These are phyloP conservation scores for Ogataea corticis DNA, from an alignment of 805 yeast genomes.

Conservation along the genomic window DNA sequence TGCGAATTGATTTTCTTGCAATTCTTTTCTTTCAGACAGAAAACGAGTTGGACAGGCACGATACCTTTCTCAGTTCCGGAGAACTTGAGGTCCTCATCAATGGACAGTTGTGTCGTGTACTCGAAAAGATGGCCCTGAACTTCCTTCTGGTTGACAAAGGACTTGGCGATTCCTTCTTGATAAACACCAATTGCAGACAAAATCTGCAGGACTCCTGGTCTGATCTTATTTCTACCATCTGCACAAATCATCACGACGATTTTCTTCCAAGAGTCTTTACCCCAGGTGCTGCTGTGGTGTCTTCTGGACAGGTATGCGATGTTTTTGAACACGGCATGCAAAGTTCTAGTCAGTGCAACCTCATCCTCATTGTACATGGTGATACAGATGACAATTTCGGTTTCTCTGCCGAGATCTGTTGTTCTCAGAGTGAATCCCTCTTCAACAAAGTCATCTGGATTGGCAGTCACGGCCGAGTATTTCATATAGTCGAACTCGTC, in stretches of 20 bases:
- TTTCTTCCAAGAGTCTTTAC: conserved; percentile 95
- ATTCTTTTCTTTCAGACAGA: conserved; percentile 90
- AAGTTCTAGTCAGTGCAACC: conserved; percentile 81
- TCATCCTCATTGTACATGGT: conserved; percentile 99
- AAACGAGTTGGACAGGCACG: conserved; percentile 91
- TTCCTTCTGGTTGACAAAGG: conserved; percentile 85
- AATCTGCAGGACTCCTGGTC: conserved; percentile 81
- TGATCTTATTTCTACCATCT: conserved; percentile 91
- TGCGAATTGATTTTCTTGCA: conserved; percentile 95
- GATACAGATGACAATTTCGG: conserved; percentile 86
- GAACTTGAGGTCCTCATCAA: conserved; percentile 85
- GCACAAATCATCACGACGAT: conserved; percentile 88
- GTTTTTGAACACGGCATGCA: conserved; percentile 93
- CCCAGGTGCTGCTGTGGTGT: conserved; percentile 86
- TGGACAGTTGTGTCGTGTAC: conserved; percentile 91
- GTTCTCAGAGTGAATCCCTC: conserved; percentile 87
- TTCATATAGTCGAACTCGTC: conserved; percentile 97
- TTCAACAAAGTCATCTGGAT: conserved; percentile 79
- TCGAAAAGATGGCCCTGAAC: conserved; percentile 95
- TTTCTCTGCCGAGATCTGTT: conserved; percentile 83
- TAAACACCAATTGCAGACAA: conserved; percentile 94
- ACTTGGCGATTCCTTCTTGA: conserved; percentile 96
- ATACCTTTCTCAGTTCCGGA: conserved; percentile 87
- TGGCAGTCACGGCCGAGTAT: conserved; percentile 94
- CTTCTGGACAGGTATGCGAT: conserved; percentile 85